A percentile compares a stretch with the other conserved stretches of the same genome.
Evolutionary conservation across 306 rosid species (phyloP).

Genomic region (Cajanus cajan): DNA sequence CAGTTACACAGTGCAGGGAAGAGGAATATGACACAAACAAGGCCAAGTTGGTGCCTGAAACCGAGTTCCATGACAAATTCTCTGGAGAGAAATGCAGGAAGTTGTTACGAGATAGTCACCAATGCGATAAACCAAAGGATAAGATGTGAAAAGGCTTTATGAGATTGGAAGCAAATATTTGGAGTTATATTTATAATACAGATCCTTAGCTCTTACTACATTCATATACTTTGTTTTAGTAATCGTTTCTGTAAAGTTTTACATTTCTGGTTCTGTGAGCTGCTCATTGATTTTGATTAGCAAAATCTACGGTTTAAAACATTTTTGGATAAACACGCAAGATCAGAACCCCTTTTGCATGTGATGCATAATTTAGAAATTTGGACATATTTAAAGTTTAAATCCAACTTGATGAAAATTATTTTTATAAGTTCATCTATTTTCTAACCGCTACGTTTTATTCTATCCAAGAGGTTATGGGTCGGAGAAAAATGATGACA

Average conservation of each 20-base stretch:
- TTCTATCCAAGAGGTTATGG: too few relatives aligned
- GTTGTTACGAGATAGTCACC: background rate
- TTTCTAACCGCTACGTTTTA: too few relatives aligned
- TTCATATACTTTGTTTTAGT: background rate
- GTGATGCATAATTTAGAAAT: background rate
- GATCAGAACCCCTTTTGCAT: background rate
- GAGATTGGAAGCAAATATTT: constrained; percentile 32
- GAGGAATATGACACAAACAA: constrained; percentile 43
- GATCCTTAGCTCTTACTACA: background rate
- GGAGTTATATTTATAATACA: constrained; percentile 46
- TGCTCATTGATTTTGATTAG: background rate
- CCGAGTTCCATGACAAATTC: constrained; percentile 39
- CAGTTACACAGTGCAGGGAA: constrained; percentile 53
- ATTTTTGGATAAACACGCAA: background rate
- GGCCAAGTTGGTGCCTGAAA: constrained; percentile 26
- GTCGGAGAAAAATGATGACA: too few relatives aligned
- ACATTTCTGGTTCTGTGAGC: background rate
- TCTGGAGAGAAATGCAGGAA: background rate
- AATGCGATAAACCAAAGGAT: background rate
- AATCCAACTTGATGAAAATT: background rate
- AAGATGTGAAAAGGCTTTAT: background rate
- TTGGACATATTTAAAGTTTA: background rate
- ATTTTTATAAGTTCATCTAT: too few relatives aligned
- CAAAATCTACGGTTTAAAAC: background rate
- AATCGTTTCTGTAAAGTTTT: background rate